Conservation (phyloP, 2,329 filamentous ascomycete genomes). For the Cordyceps cicadae region DNA sequence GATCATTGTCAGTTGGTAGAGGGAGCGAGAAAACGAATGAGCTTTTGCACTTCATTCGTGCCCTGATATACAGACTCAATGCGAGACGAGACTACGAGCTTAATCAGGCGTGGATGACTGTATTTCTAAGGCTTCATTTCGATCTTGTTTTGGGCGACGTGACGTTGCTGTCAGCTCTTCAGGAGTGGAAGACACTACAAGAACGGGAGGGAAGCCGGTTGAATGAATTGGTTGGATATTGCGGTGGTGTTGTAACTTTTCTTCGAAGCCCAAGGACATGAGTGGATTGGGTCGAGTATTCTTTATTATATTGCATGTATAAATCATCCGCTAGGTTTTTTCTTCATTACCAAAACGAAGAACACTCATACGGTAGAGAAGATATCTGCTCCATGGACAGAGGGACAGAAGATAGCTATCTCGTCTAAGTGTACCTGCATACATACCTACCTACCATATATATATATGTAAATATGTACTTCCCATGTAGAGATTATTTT, state of each 20-base stretch:
- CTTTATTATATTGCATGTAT: neutral
- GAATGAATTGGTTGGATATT: conserved; percentile 74
- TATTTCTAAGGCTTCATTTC: conserved; percentile 75
- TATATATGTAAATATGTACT: too few species aligned
- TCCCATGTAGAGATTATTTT: too few species aligned
- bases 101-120: conserved; percentile 94
- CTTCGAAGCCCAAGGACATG: conserved; percentile 55
- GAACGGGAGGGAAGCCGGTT: conserved; percentile 63
- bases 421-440: too few species aligned
- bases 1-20: conserved; percentile 54
- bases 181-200: conserved; percentile 64
- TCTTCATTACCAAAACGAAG: too few species aligned
- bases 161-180: conserved; percentile 49
- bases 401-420: neutral
- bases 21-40: conserved; percentile 54
- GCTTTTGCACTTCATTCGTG: conserved; percentile 69
- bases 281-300: neutral
- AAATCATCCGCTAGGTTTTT: neutral
- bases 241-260: conserved; percentile 76
- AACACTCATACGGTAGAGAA: neutral
- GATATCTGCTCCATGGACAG: neutral
- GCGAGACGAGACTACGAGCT: conserved; percentile 81
- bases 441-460: too few species aligned
- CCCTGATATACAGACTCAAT: conserved; percentile 62
- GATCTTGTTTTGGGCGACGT: conserved; percentile 44